These are phyloP conservation scores for Trichoderma sp. DNA, from an alignment of 2,329 filamentous ascomycete species.

Conservation along the genomic window DNA sequence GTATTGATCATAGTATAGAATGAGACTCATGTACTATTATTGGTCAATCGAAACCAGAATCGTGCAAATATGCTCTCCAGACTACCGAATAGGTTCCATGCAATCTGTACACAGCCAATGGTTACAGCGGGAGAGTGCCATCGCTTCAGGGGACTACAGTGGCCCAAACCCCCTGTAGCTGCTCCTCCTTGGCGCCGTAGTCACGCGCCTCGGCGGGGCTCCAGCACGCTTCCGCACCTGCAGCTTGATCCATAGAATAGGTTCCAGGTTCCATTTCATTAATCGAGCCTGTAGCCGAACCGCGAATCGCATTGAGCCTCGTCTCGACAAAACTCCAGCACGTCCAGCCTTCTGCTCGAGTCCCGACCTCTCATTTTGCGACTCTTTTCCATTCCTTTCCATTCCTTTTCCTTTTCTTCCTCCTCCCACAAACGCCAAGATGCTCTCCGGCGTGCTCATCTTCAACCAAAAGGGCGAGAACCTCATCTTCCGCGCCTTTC, in stretches of 20 bases:
- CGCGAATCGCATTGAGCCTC: constrained; percentile 4
- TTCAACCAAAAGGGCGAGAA: constrained; percentile 99
- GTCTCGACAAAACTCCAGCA: constrained; percentile 2
- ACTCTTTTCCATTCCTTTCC: not conserved
- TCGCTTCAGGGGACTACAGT: not conserved
- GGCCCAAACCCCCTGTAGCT: not conserved
- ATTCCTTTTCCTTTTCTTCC: not conserved
- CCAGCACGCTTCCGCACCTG: constrained; percentile 3
- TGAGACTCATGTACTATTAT: not conserved
- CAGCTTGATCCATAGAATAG: no score
- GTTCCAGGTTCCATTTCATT: no score
- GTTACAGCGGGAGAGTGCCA: not conserved
- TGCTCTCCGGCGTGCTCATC: constrained; percentile 95
- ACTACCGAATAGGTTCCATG: no score
- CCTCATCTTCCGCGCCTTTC: constrained; percentile 97
- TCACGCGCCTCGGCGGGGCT: constrained; percentile 17
- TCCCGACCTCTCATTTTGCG: not conserved
- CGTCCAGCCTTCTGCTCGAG: not conserved
- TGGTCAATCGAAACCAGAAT: not conserved
- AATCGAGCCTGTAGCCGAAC: not conserved
- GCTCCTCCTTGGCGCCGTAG: not conserved
- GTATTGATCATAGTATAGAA: not conserved
- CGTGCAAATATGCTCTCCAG: no score
- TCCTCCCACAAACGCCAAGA: constrained; percentile 44
- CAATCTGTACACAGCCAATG: not conserved